phyloP scores from a whole-genome alignment of 345 rosid species.

The Xanthoceras sorbifolium region DNA sequence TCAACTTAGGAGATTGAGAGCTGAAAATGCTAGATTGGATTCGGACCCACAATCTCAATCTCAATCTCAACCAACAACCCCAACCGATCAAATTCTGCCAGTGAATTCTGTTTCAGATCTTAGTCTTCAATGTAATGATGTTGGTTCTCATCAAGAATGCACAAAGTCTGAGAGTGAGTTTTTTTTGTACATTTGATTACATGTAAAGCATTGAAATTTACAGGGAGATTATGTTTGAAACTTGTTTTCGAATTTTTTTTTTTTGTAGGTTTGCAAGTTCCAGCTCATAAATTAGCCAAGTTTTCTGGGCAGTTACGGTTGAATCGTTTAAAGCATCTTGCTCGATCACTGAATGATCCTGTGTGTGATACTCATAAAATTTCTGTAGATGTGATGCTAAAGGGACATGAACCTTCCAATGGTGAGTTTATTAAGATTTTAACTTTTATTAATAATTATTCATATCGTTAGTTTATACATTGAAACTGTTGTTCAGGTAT shows the following conservation, averaged over 20 bases:
- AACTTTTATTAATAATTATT: neutral
- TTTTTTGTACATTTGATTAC: neutral
- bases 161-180: constrained; percentile 48
- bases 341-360: constrained; percentile 56
- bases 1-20: constrained; percentile 71
- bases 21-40: constrained; percentile 43
- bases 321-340: constrained; percentile 74
- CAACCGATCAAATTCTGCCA: constrained; percentile 21
- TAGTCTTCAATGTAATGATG: constrained; percentile 22
- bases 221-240: too few species aligned
- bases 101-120: constrained; percentile 36
- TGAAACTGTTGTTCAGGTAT: constrained; percentile 44
- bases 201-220: neutral
- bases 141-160: constrained; percentile 26
- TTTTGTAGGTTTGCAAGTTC: constrained; percentile 61
- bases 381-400: constrained; percentile 31
- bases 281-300: constrained; percentile 46
- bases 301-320: constrained; percentile 59
- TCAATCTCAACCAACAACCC: constrained; percentile 29
- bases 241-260: constrained; percentile 4
- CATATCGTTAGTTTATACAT: neutral
- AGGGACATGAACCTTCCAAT: constrained; percentile 35
- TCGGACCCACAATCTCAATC: constrained; percentile 32
- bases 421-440: constrained; percentile 45
- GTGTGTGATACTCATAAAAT: constrained; percentile 28